phyloP scores from a whole-genome alignment of 768 basidiomycete genomes.

The Podaxis rugospora region DNA sequence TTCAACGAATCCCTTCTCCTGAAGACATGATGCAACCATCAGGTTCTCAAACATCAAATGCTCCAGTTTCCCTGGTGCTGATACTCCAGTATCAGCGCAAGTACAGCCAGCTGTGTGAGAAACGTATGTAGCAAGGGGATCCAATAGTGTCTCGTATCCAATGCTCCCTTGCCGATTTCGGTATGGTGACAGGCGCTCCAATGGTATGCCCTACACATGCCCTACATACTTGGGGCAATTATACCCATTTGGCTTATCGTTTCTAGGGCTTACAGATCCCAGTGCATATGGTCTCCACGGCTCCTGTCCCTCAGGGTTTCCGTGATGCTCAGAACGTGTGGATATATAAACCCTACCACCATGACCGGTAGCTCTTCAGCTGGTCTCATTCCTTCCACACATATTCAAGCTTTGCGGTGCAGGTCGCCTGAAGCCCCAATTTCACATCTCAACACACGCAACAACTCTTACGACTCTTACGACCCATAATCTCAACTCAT shows the following conservation, averaged over 20 bases:
- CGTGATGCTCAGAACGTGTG: not conserved
- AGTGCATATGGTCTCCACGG: not conserved
- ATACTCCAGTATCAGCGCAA: not conserved
- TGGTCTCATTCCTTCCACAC: slow-evolving; percentile 28
- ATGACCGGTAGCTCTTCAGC: slow-evolving; percentile 21
- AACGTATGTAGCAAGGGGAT: not conserved
- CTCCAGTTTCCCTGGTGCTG: not conserved
- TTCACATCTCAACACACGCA: not conserved
- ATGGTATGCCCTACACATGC: not conserved
- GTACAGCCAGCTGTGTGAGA: not conserved
- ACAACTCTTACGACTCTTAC: not conserved
- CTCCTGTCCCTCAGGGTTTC: not conserved
- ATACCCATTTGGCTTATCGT: not conserved
- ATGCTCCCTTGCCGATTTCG: not conserved
- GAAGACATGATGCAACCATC: not conserved
- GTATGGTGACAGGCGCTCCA: not conserved
- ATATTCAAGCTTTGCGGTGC: slow-evolving; percentile 25
- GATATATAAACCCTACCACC: slow-evolving; percentile 11
- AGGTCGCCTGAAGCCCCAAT: slow-evolving; percentile 21
- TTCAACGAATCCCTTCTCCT: not conserved
- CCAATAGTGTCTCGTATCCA: not conserved
- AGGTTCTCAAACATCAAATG: not conserved
- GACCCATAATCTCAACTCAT: not conserved
- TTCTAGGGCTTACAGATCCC: not conserved
- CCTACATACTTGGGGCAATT: not conserved